Evolutionary conservation across 2,329 filamentous ascomycete species (phyloP), one percentile per base, ranked within the genome.

Genomic region (Fusarium sp.): DNA sequence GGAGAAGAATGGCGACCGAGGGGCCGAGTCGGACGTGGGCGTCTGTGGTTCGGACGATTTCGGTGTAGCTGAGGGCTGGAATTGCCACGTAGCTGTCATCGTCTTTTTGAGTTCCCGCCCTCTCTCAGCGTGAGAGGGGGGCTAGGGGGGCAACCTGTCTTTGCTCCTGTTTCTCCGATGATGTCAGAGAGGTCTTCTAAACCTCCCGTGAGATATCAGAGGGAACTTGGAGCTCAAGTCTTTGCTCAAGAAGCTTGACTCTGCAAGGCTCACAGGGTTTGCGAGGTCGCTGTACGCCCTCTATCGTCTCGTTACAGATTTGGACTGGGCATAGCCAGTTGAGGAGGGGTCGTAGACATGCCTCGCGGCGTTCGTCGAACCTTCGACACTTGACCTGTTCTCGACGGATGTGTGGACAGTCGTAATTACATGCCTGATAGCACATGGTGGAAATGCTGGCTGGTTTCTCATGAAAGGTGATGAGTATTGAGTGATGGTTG

Each of bases 361-460:
- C 43, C 24, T 43, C 18, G 12, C 52, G 38, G 9, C 58, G 59
- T n/a, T 27, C 41, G 29, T 45, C 45, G 18, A 53, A 32, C 22
- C 54, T 55, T n/a, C 20, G 24, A 46, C 70, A 71, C 16, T 44
- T 32, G 30, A 66, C 40, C 9, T 59, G 54, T 4, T 53, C 29
- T 29, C 63, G 68, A 8, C 38, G 32, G 47, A 76, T 47, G 55
- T 77, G 75, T 32, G 64, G 68, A 41, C 75, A 76, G 15, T 52
- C 54, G 16, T 67, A 76, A 22, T 63, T 32, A 13, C 46, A 58
- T 20, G 75, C 54, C 22, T 74, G 58, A 24, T 71, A 65, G 32
- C 75, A 77, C 74, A 75, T 76, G 18, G 20, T 49, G 46, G 20
- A 32, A 13, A 22, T 27, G 24, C 12, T 40, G 40, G 9, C 29